phyloP scores from a whole-genome alignment of 2,329 filamentous ascomycete species.

The Kalmusia sp. region DNA sequence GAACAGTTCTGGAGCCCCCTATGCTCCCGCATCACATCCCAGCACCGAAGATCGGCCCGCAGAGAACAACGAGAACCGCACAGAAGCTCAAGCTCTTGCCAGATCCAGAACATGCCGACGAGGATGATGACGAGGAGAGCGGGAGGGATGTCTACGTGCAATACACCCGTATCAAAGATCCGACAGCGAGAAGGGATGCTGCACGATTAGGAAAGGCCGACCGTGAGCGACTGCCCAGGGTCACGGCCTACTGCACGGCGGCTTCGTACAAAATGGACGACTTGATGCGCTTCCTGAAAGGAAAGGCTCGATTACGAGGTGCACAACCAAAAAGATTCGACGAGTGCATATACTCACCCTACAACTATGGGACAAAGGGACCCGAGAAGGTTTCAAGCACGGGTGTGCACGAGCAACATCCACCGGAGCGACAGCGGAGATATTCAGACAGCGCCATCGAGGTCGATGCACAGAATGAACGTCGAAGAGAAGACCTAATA shows the following conservation, averaged over 20 bases:
- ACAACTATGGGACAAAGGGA: conserved; percentile 71
- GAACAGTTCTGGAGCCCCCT: conserved; percentile 78
- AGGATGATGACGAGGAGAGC: conserved; percentile 82
- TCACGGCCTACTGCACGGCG: conserved; percentile 96
- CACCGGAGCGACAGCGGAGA: conserved; percentile 62
- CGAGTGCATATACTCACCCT: conserved; percentile 96
- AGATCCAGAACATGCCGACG: conserved; percentile 82
- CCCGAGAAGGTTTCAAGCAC: conserved; percentile 44
- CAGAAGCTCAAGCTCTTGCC: conserved; percentile 98
- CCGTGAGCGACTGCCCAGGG: conserved; percentile 81
- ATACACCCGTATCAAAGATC: conserved; percentile 97
- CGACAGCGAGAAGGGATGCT: conserved; percentile 88
- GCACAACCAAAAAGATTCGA: conserved; percentile 92
- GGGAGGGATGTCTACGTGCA: conserved; percentile 96
- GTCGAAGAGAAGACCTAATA: conserved; percentile 67
- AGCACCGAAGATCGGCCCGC: conserved; percentile 82
- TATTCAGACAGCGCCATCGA: conserved; percentile 78
- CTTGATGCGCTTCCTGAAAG: conserved; percentile 89
- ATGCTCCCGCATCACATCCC: conserved; percentile 52
- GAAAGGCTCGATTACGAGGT: conserved; percentile 76
- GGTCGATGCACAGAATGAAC: conserved; percentile 65
- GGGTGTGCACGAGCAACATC: conserved; percentile 34
- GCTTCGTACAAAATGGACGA: conserved; percentile 90
- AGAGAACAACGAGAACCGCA: conserved; percentile 91
- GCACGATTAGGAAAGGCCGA: conserved; percentile 93